These are phyloP conservation scores for Emiliania huxleyi DNA, from an alignment of 78 protist genomes.

Conservation along the genomic window DNA sequence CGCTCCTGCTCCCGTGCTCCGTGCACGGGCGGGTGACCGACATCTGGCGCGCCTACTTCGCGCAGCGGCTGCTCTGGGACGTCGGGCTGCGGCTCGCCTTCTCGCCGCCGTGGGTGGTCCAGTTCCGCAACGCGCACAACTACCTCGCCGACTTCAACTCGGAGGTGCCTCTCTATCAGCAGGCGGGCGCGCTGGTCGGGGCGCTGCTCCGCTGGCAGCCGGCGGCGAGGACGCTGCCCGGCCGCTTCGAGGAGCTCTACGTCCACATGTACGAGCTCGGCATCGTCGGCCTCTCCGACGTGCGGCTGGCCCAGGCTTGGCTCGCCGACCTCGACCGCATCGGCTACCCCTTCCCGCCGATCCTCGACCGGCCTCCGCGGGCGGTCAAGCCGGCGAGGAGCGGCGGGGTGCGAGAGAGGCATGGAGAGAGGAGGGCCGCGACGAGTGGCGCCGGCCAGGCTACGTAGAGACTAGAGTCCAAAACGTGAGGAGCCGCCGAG, in stretches of 20 bases:
- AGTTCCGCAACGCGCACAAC: constrained; percentile 15
- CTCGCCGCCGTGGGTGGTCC: constrained; percentile 1
- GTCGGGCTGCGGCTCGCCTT: neutral
- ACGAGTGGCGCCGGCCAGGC: no score
- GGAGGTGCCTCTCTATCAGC: neutral
- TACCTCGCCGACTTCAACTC: constrained; percentile 30
- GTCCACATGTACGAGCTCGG: neutral
- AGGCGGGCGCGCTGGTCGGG: neutral
- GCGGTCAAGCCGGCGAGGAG: no score
- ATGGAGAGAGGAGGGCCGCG: no score
- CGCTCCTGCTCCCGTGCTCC: constrained; percentile 6
- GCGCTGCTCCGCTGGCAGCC: neutral
- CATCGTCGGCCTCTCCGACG: neutral
- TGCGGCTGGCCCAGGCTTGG: neutral
- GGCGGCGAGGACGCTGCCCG: neutral
- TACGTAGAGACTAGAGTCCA: no score
- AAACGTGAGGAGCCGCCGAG: no score
- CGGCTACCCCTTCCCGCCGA: neutral
- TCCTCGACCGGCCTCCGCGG: no score
- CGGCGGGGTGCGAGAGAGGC: no score
- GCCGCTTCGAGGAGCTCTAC: neutral
- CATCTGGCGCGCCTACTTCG: constrained; percentile 24
- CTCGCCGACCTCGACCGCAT: neutral
- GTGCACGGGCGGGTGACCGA: constrained; percentile 47
- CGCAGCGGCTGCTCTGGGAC: neutral